Percentiles rank a stretch among this genome's conserved stretches.
These are phyloP conservation scores for Chenopodium album DNA, from an alignment of 148 eudicot species.

Conservation along the genomic window DNA sequence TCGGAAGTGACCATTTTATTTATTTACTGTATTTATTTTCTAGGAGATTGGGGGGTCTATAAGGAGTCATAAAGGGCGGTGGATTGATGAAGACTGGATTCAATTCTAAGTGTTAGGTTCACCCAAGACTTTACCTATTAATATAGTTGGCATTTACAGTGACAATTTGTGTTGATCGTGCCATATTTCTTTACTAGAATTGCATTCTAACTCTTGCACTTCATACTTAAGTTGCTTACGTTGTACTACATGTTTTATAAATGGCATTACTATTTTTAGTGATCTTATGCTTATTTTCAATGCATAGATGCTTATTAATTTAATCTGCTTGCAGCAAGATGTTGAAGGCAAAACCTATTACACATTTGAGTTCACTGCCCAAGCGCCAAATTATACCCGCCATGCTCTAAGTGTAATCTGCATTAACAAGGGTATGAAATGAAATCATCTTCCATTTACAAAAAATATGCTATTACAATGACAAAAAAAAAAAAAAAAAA, in stretches of 20 bases:
- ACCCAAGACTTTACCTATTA: neutral
- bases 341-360: conserved; percentile 85
- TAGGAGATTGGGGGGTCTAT: too few species aligned
- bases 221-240: neutral
- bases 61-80: neutral
- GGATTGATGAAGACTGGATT: neutral
- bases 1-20: too few species aligned
- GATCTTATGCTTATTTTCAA: neutral
- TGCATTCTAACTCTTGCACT: neutral
- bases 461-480: neutral
- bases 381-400: conserved; percentile 90
- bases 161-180: neutral
- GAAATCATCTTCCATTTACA: conserved; percentile 11
- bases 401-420: conserved; percentile 88
- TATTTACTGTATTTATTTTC: too few species aligned
- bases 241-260: neutral
- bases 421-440: conserved; percentile 83
- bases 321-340: conserved; percentile 58
- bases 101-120: neutral
- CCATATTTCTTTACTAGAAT: neutral
- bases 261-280: neutral
- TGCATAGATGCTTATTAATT: neutral
- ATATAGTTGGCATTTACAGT: neutral
- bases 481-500: neutral
- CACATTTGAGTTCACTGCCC: conserved; percentile 79